These are phyloP conservation scores for Melaleuca alternifolia DNA, from an alignment of 345 rosid genomes.

Conservation along the genomic window DNA sequence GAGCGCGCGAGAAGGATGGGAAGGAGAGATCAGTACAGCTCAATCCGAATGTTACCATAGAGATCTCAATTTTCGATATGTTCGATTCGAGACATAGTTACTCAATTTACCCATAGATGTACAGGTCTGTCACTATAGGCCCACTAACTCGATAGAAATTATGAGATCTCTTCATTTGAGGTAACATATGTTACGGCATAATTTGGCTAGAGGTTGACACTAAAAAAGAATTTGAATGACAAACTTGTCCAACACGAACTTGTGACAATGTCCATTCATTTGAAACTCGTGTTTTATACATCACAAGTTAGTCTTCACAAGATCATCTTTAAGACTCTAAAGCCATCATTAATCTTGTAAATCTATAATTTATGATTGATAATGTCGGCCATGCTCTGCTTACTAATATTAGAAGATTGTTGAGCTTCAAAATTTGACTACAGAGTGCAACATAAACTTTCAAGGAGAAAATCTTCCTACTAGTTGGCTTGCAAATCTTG, in stretches of 20 bases:
- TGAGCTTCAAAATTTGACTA: neutral
- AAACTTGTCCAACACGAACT: neutral
- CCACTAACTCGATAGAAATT: neutral
- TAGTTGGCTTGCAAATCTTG: neutral
- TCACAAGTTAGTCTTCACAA: neutral
- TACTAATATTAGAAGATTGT: neutral
- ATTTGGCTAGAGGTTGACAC: neutral
- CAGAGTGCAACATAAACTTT: neutral
- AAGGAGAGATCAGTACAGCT: neutral
- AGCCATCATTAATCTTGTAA: neutral
- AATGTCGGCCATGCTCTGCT: neutral
- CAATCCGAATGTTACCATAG: neutral
- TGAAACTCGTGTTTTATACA: neutral
- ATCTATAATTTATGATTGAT: neutral
- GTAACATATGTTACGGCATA: neutral
- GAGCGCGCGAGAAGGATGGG: neutral
- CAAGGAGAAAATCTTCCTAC: accelerated
- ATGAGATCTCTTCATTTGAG: neutral
- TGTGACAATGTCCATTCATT: neutral
- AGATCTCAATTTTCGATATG: neutral
- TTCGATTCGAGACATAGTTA: neutral
- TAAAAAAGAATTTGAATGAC: neutral
- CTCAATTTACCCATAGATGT: neutral
- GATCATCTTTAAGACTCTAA: neutral
- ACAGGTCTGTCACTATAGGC: neutral